phyloP scores from a whole-genome alignment of 306 rosid genomes.

The Alnus glutinosa region DNA sequence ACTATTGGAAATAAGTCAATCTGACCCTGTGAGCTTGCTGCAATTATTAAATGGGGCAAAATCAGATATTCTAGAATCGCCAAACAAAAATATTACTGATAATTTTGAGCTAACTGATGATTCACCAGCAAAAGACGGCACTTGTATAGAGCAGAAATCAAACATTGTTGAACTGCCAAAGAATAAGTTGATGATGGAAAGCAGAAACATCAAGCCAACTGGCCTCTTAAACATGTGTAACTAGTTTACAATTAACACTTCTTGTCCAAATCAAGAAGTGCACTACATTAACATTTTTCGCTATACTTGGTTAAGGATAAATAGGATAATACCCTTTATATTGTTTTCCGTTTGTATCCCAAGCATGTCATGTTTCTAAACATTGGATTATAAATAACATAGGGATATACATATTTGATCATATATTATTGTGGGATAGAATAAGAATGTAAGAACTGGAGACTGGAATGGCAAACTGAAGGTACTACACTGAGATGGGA shows the following conservation, averaged over 20 bases:
- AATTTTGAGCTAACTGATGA: not conserved
- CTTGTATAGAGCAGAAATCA: not conserved
- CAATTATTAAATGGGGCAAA: not conserved
- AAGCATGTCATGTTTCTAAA: not conserved
- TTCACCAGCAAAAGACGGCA: not conserved
- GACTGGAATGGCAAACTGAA: not conserved
- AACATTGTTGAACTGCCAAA: not conserved
- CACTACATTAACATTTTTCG: not conserved
- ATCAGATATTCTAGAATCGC: not conserved
- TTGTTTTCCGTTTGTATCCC: not conserved
- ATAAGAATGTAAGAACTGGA: conserved; percentile 5
- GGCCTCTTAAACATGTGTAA: not conserved
- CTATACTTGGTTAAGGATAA: not conserved
- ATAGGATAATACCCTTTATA: not conserved
- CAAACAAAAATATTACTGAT: not conserved
- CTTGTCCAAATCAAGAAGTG: not conserved
- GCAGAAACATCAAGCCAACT: not conserved
- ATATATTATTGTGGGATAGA: conserved; percentile 1
- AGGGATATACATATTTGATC: not conserved
- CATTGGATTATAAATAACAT: no score
- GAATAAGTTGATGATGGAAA: not conserved
- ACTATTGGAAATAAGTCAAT: not conserved
- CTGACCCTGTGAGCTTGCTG: not conserved
- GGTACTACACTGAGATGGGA: not conserved
- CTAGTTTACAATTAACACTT: not conserved